Base-by-base conservation (phyloP, 2,329 filamentous ascomycete species). In the Salinomyces thailandicus region DNA sequence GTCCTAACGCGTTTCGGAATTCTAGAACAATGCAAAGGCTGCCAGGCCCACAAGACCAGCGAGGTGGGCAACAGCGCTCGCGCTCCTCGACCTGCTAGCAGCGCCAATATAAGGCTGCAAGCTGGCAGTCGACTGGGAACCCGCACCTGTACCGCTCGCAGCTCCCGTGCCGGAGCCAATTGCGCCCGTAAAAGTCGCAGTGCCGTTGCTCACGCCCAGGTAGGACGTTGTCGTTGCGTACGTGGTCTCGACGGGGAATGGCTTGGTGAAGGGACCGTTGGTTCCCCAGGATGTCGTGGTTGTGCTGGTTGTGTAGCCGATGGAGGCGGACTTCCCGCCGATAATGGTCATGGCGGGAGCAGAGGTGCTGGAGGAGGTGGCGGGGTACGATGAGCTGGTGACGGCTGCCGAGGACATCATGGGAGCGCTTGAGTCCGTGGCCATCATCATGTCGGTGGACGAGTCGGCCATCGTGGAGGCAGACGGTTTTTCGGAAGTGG, bases 291-390 rank as follows among this genome's bases (percentile, higher is more conserved):
- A 37, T 11, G 38, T 41, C n/a, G 24, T 22, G 16, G 35, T 22
- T 18, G 29, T 22, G 18, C 19, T 37, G 15, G 31, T 37, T 16
- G 35, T 30, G 38, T 38, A 41, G 31, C 32, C 27, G 22, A 41
- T 24, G 31, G 34, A 18, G 22, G 38, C 38, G 3, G 38, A 22
- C 15, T 24, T 38, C 30, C 35, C 35, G 31, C 18, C 31, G 18
- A 41, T 12, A n/a, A 30, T 41, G n/a, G 26, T 41, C n/a, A 31
- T 37, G 17, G 37, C 17, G 26, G 43, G 24, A 28, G 32, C 18
- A n/a, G 43, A 39, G 18, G 15, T 19, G 17, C 13, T 14, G 2
- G 18, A 4, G 3, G 22, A 15, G 29, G 39, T n/a, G n/a, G n/a
- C n/a, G n/a, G n/a, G n/a, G n/a, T n/a, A n/a, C n/a, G n/a, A n/a